These are phyloP conservation scores for Tritrichomonas foetus DNA, from an alignment of 208 protist genomes.

Conservation along the genomic window DNA sequence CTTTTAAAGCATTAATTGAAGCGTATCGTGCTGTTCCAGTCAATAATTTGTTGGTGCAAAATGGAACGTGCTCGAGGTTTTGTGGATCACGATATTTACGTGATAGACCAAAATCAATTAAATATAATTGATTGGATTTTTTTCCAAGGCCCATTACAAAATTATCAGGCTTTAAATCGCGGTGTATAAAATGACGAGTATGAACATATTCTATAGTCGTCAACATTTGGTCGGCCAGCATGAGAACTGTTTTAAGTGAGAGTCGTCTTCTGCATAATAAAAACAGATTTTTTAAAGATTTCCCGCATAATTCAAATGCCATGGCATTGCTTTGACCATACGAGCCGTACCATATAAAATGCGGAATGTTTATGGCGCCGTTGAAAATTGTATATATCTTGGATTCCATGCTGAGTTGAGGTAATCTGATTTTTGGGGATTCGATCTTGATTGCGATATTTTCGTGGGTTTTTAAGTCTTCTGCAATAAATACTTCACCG, in stretches of 20 bases:
- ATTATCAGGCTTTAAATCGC: slow-evolving; percentile 94
- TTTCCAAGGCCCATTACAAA: slow-evolving; percentile 89
- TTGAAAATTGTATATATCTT: slow-evolving; percentile 75
- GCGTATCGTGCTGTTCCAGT: slow-evolving; percentile 96
- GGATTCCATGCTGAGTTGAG: slow-evolving; percentile 92
- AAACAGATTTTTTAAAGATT: slow-evolving; percentile 92
- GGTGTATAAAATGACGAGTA: slow-evolving; percentile 89
- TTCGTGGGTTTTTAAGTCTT: slow-evolving; percentile 64
- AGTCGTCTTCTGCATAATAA: slow-evolving; percentile 75
- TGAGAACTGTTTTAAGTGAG: slow-evolving; percentile 92
- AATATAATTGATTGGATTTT: slow-evolving; percentile 62
- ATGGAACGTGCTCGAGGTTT: slow-evolving; percentile 96
- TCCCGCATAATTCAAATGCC: slow-evolving; percentile 94
- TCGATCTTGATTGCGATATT: slow-evolving; percentile 50
- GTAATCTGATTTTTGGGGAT: slow-evolving; percentile 68
- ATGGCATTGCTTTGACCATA: slow-evolving; percentile 97
- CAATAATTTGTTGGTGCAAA: slow-evolving; percentile 61
- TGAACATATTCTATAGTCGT: slow-evolving; percentile 87
- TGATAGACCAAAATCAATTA: slow-evolving; percentile 70
- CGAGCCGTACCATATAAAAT: slow-evolving; percentile 83
- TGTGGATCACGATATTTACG: slow-evolving; percentile 96
- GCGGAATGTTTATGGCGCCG: slow-evolving; percentile 80
- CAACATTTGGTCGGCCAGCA: slow-evolving; percentile 93
- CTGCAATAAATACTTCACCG: slow-evolving; percentile 73
- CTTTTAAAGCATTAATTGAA: slow-evolving; percentile 97